Evolutionary conservation across 108 stramenopile species (phyloP).

Genomic region (Phaeodactylum tricornutum): DNA sequence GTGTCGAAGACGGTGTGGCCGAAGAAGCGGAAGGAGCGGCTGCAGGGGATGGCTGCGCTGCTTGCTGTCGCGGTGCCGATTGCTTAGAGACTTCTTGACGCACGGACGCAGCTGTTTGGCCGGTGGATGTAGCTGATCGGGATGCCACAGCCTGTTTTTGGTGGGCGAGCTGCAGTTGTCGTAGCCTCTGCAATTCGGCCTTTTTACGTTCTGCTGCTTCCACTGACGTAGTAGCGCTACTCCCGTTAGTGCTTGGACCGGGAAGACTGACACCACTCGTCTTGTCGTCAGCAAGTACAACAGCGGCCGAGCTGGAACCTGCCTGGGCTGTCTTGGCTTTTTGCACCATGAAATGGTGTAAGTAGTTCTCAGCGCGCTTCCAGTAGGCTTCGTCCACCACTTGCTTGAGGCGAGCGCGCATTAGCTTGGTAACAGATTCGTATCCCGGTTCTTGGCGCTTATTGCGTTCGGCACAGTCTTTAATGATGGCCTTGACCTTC

Average conservation of each 20-base stretch:
- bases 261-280: background rate
- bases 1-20: no score
- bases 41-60: background rate
- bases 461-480: slow-evolving; percentile 74
- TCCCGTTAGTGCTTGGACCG: background rate
- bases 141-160: no score
- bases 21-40: no score
- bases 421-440: slow-evolving; percentile 45
- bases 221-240: background rate
- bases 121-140: no score
- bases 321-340: slow-evolving; percentile 18
- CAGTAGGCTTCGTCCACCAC: slow-evolving; percentile 65
- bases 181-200: slow-evolving; percentile 1
- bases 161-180: no score
- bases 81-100: background rate
- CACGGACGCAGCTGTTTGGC: background rate
- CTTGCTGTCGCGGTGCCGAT: background rate
- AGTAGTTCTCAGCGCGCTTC: slow-evolving; percentile 51
- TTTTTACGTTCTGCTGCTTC: background rate
- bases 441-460: slow-evolving; percentile 54
- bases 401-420: slow-evolving; percentile 39
- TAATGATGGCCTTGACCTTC: slow-evolving; percentile 60
- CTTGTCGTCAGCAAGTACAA: no score
- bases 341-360: slow-evolving; percentile 44
- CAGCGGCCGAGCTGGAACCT: no score